A percentile compares a stretch with the other conserved stretches of the same genome.
phyloP scores from a whole-genome alignment of 73 alveolate species.

The Paramecium sonneborni region DNA sequence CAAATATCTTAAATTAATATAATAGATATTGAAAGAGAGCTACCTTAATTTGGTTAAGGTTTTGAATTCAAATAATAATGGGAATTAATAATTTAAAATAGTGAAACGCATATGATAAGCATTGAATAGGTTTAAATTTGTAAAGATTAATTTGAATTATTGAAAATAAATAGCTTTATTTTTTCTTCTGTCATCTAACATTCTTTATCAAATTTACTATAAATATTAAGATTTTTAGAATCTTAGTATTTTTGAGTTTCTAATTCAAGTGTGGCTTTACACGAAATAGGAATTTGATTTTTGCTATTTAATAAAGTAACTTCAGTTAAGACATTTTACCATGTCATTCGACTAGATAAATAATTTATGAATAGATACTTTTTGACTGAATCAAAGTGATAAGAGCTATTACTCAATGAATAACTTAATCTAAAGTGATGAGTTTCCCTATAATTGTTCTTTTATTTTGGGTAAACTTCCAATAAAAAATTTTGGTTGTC shows the following conservation, averaged over 20 bases:
- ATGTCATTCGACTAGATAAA: background rate
- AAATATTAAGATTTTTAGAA: background rate
- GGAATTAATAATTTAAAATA: background rate
- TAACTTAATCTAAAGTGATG: background rate
- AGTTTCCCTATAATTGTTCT: background rate
- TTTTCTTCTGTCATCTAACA: background rate
- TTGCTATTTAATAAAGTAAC: background rate
- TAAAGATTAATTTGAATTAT: background rate
- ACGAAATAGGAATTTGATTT: background rate
- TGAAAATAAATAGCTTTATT: background rate
- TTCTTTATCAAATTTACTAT: background rate
- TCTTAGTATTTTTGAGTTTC: background rate
- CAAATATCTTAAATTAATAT: background rate
- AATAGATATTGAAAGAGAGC: background rate
- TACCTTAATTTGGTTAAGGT: background rate
- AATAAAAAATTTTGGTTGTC: background rate
- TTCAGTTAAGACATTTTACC: background rate
- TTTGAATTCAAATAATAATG: background rate
- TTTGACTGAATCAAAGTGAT: background rate
- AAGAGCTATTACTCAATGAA: background rate
- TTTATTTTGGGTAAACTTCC: background rate
- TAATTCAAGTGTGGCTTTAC: background rate
- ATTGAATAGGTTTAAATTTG: background rate
- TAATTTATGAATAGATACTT: background rate
- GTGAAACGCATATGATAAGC: background rate